Conservation (phyloP, 2,329 filamentous ascomycete species). For the Arthrobotrys conoides region DNA sequence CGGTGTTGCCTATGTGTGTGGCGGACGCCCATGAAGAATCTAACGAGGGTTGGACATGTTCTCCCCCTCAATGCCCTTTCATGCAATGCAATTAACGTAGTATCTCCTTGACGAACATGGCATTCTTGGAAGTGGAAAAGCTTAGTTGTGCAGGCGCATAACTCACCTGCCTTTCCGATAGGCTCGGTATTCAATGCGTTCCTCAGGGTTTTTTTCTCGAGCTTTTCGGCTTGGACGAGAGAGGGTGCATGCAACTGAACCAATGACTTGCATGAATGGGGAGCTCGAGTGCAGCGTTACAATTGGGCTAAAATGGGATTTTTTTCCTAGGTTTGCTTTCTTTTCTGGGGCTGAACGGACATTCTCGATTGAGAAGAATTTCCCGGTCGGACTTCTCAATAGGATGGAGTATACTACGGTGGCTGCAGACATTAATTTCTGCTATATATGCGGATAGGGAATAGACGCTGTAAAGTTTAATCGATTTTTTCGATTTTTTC, state of each 20-base stretch:
- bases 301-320: not conserved
- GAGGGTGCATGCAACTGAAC: not conserved
- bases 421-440: not conserved
- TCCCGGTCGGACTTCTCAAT: not conserved
- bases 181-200: conserved; percentile 5
- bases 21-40: not conserved
- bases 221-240: conserved; percentile 5
- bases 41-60: not conserved
- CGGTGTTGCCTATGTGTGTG: not conserved
- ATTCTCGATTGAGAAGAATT: conserved; percentile 10
- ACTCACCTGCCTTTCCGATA: conserved; percentile 2
- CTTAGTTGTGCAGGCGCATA: conserved; percentile 4
- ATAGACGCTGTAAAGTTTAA: not conserved
- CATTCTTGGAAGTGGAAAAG: conserved; percentile 13
- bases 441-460: no score
- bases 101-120: conserved; percentile 8
- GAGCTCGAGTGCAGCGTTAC: not conserved
- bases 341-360: conserved; percentile 14
- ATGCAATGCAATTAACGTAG: conserved; percentile 18
- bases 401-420: no score
- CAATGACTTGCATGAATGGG: no score
- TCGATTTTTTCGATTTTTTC: not conserved
- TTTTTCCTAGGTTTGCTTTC: no score
- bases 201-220: not conserved
- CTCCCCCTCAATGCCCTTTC: not conserved